Evolutionary conservation across 495 filamentous ascomycete species (phyloP).

Genomic region (Daldinia concentrica): DNA sequence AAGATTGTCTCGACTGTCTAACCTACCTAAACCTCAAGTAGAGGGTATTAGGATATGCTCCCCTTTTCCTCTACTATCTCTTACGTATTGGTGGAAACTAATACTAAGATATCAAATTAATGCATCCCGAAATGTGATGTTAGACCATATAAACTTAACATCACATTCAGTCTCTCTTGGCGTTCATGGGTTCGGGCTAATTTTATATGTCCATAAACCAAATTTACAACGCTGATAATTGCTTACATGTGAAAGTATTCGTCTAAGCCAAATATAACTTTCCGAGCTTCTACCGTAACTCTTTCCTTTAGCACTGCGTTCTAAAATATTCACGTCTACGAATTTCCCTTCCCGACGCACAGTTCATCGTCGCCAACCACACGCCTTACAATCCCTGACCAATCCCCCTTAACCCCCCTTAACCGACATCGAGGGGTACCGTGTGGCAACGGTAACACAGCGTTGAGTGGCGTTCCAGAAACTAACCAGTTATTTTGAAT

Average conservation of each 20-base stretch:
- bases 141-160: too few species aligned
- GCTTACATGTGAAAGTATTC: background rate
- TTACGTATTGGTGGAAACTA: background rate
- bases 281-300: conserved; percentile 11
- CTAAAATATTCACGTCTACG: conserved; percentile 46
- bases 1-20: too few species aligned
- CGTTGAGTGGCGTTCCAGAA: conserved; percentile 14
- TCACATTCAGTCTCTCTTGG: too few species aligned
- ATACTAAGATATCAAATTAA: background rate
- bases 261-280: background rate
- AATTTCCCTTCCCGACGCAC: conserved; percentile 45
- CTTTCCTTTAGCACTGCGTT: conserved; percentile 13
- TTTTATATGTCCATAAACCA: background rate
- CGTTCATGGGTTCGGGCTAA: background rate
- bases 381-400: conserved; percentile 32
- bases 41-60: background rate
- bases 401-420: background rate
- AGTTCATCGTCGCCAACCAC: conserved; percentile 39
- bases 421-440: conserved; percentile 1
- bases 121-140: background rate
- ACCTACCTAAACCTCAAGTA: background rate
- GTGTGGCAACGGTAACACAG: conserved; percentile 36
- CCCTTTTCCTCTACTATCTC: background rate
- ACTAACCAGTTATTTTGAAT: conserved; percentile 18
- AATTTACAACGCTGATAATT: background rate